phyloP scores from a whole-genome alignment of 2,329 filamentous ascomycete genomes.

The Pseudophaeomoniella oleicola region DNA sequence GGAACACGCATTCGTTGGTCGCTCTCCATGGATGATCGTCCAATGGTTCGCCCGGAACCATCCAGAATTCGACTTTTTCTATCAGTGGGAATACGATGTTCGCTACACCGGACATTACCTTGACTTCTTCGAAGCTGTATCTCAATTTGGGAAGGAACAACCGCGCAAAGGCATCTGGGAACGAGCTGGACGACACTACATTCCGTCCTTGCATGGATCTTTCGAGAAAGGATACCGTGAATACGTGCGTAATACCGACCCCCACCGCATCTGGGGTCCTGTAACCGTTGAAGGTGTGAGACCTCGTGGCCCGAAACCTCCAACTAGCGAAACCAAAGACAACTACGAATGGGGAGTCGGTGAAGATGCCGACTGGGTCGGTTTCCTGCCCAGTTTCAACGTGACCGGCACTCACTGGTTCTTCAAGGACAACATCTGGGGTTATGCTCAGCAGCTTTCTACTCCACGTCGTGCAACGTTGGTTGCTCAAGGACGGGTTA shows the following conservation, averaged over 20 bases:
- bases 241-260: slow-evolving; percentile 10
- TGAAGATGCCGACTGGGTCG: slow-evolving; percentile 60
- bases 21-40: slow-evolving; percentile 51
- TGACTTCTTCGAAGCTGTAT: slow-evolving; percentile 55
- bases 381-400: slow-evolving; percentile 67
- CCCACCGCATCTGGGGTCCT: slow-evolving; percentile 46
- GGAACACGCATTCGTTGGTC: slow-evolving; percentile 13
- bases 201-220: slow-evolving; percentile 35
- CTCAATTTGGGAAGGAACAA: slow-evolving; percentile 36
- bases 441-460: slow-evolving; percentile 30
- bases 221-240: slow-evolving; percentile 21
- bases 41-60: slow-evolving; percentile 64
- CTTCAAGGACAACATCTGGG: slow-evolving; percentile 19
- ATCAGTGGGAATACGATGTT: slow-evolving; percentile 81
- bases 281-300: slow-evolving; percentile 41
- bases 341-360: slow-evolving; percentile 63
- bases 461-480: slow-evolving; percentile 63
- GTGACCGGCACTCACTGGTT: slow-evolving; percentile 57
- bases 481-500: slow-evolving; percentile 61
- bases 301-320: slow-evolving; percentile 50
- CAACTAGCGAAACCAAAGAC: slow-evolving; percentile 43
- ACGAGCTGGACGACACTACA: slow-evolving; percentile 40
- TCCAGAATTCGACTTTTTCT: slow-evolving; percentile 66
- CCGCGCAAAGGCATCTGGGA: slow-evolving; percentile 46
- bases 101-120: slow-evolving; percentile 71